Evolutionary conservation across 495 filamentous ascomycete genomes (phyloP).

Genomic region (Tirmania nivea): DNA sequence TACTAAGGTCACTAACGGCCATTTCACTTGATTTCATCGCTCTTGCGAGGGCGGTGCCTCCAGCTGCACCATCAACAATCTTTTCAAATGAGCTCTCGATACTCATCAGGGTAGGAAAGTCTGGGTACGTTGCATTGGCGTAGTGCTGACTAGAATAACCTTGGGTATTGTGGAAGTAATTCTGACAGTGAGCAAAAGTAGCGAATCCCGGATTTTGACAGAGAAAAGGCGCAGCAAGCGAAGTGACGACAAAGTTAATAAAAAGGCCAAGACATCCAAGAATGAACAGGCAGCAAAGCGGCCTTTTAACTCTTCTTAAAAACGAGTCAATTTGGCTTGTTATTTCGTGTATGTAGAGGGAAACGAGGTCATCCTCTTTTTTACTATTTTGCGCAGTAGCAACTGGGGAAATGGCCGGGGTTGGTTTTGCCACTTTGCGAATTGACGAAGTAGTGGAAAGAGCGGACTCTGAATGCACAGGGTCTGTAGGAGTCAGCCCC

Average conservation of each 20-base stretch:
- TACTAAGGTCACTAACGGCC: constrained; percentile 17
- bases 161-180: neutral
- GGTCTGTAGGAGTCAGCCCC: neutral
- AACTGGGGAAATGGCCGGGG: neutral
- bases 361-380: constrained; percentile 5
- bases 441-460: neutral
- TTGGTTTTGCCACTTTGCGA: neutral
- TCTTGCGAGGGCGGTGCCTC: constrained; percentile 17
- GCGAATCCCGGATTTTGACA: constrained; percentile 1
- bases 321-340: constrained; percentile 15
- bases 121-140: constrained; percentile 12
- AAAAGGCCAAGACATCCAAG: constrained; percentile 12
- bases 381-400: neutral
- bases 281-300: constrained; percentile 14
- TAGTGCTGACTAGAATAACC: constrained; percentile 5
- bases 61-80: constrained; percentile 18
- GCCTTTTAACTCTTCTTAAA: constrained; percentile 13
- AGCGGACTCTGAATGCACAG: neutral
- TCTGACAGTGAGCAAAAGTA: neutral
- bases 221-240: constrained; percentile 1
- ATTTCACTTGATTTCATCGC: constrained; percentile 19
- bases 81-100: constrained; percentile 20
- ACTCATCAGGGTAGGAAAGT: constrained; percentile 20
- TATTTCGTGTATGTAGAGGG: constrained; percentile 17
- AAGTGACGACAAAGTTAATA: constrained; percentile 2